Conservation (phyloP, 495 filamentous ascomycete species). For the Penicillium coprophilum region DNA sequence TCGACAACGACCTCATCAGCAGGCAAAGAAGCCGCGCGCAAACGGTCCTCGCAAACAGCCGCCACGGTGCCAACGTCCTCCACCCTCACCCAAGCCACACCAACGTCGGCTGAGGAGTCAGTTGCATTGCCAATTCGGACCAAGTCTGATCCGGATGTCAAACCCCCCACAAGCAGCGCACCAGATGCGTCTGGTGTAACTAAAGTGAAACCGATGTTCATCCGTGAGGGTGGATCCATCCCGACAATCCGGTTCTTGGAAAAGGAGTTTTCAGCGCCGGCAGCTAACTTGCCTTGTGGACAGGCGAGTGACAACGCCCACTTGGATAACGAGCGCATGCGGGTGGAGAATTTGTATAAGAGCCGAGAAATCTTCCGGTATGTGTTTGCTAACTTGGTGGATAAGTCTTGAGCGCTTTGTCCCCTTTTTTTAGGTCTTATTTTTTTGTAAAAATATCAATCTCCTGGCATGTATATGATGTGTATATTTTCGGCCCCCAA, state of each 20-base stretch:
- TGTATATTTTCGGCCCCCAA: not conserved
- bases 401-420: conserved; percentile 30
- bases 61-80: conserved; percentile 55
- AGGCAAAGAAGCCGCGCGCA: conserved; percentile 35
- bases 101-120: conserved; percentile 17
- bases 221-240: conserved; percentile 92
- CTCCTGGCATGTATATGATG: not conserved
- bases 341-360: conserved; percentile 85
- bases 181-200: not conserved
- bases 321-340: conserved; percentile 88
- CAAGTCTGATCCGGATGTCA: conserved; percentile 14
- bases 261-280: conserved; percentile 89
- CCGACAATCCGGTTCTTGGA: conserved; percentile 91
- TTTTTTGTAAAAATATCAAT: conserved; percentile 13
- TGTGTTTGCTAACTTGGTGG: conserved; percentile 73
- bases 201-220: conserved; percentile 64
- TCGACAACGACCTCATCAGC: conserved; percentile 44
- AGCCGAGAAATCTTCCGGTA: conserved; percentile 86
- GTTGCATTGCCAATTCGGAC: conserved; percentile 23
- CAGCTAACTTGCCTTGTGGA: conserved; percentile 90
- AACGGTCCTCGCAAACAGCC: conserved; percentile 37
- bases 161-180: not conserved
- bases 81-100: conserved; percentile 52
- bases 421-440: not conserved
- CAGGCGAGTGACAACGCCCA: conserved; percentile 94